phyloP scores from a whole-genome alignment of 2,329 filamentous ascomycete genomes.

The Colletotrichum cordylinicola region DNA sequence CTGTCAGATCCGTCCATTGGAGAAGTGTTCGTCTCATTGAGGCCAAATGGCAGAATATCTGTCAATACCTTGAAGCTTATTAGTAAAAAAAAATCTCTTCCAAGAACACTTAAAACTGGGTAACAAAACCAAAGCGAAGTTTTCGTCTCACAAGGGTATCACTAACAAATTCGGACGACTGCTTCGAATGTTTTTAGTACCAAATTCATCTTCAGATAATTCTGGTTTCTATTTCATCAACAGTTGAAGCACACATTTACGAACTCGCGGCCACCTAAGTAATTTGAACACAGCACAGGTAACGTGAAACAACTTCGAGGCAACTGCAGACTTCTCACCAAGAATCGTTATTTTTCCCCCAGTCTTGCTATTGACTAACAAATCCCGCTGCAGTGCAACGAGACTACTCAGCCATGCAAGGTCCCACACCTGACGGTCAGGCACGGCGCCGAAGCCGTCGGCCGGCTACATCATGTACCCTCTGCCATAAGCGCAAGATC shows the following conservation, averaged over 20 bases:
- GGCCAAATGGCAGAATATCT: too few relatives aligned
- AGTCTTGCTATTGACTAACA: background rate
- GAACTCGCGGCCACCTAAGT: background rate
- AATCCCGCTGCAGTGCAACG: background rate
- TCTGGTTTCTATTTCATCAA: background rate
- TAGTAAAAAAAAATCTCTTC: too few relatives aligned
- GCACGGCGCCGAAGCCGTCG: background rate
- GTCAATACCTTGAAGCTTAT: too few relatives aligned
- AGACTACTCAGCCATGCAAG: background rate
- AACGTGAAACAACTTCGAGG: background rate
- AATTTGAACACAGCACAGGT: background rate
- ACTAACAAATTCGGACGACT: background rate
- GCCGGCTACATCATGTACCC: background rate
- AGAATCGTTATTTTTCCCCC: background rate
- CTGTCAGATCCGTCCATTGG: too few relatives aligned
- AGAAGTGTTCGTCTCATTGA: too few relatives aligned
- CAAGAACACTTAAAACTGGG: too few relatives aligned
- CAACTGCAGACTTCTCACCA: background rate
- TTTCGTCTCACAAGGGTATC: background rate
- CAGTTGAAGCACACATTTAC: background rate
- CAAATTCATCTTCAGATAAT: background rate
- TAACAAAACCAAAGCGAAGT: background rate
- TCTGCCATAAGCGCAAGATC: slow-evolving; percentile 46
- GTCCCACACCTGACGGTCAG: background rate
- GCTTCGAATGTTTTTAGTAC: background rate